Evolutionary conservation across 352 stramenopile genomes (phyloP).

Genomic region (Globisporangium parvum): DNA sequence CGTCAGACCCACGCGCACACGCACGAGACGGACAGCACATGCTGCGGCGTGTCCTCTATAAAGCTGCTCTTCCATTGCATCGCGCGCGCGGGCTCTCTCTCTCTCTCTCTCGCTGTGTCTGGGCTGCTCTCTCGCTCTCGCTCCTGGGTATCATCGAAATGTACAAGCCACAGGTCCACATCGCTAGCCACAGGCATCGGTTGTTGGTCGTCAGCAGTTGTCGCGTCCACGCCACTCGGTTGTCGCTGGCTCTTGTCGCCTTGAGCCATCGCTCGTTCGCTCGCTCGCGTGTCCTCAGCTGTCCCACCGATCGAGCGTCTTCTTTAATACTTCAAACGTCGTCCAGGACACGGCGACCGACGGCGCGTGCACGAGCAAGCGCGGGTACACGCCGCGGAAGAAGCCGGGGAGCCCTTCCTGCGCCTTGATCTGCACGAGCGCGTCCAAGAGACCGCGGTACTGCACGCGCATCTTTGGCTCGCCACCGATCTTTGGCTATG

Average conservation of each 20-base stretch:
- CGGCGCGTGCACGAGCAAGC: conserved; percentile 94
- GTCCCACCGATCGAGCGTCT: conserved; percentile 58
- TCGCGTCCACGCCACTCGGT: too few relatives aligned
- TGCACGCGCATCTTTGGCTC: conserved; percentile 60
- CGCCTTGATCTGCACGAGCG: conserved; percentile 83
- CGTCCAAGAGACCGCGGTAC: conserved; percentile 69
- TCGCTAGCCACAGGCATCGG: too few relatives aligned
- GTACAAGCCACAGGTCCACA: conserved; percentile 12
- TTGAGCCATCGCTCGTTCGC: too few relatives aligned
- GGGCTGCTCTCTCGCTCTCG: conserved; percentile 5
- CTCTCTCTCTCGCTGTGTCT: neutral
- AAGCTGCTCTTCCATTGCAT: neutral
- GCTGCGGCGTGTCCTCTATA: neutral
- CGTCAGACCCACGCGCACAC: too few relatives aligned
- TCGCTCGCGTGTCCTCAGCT: conserved; percentile 3
- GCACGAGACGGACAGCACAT: too few relatives aligned
- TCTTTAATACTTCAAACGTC: conserved; percentile 96
- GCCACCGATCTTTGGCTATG: conserved; percentile 15
- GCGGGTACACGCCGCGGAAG: conserved; percentile 92
- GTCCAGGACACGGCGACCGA: conserved; percentile 99
- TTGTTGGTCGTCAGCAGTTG: too few relatives aligned
- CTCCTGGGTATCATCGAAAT: conserved; percentile 6
- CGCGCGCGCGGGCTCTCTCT: neutral
- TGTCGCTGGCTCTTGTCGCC: neutral
- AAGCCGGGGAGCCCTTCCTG: conserved; percentile 93